Percentiles rank a stretch among this genome's conserved stretches.
phyloP scores from a whole-genome alignment of 2,329 filamentous ascomycete genomes.

The Epichloe uncinata region DNA sequence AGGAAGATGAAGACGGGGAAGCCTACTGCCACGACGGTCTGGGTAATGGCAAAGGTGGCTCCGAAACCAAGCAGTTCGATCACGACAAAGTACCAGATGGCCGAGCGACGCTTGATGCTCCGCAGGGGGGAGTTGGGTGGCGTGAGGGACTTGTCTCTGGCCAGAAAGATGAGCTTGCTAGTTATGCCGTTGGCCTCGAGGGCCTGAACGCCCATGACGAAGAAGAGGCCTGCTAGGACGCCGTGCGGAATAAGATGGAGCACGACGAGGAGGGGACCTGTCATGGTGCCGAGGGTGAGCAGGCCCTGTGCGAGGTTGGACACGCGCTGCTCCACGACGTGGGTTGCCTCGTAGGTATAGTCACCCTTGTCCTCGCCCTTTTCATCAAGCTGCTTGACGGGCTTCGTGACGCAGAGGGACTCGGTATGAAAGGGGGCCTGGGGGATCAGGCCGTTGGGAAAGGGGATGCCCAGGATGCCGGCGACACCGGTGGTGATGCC shows the following conservation, averaged over 20 bases:
- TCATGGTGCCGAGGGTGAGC: conserved; percentile 67
- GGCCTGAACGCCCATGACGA: conserved; percentile 72
- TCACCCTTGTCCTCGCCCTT: conserved; percentile 43
- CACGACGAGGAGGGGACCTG: conserved; percentile 57
- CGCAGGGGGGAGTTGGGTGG: conserved; percentile 43
- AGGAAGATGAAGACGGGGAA: conserved; percentile 64
- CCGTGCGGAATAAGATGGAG: conserved; percentile 68
- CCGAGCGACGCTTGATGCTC: conserved; percentile 43
- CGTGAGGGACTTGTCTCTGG: conserved; percentile 51
- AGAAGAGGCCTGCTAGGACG: conserved; percentile 70
- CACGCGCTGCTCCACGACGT: conserved; percentile 65
- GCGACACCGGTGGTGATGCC: conserved; percentile 65
- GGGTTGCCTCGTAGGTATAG: conserved; percentile 36
- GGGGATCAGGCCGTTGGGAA: conserved; percentile 72
- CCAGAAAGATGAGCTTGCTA: conserved; percentile 56
- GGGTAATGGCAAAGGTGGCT: conserved; percentile 70
- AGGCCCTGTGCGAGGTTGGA: conserved; percentile 70
- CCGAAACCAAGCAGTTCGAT: conserved; percentile 59
- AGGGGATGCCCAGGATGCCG: conserved; percentile 60
- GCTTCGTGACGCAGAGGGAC: conserved; percentile 58
- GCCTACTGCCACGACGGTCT: conserved; percentile 70
- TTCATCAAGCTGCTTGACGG: conserved; percentile 38
- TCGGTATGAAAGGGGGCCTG: conserved; percentile 75
- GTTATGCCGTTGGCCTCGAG: conserved; percentile 68
- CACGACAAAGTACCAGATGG: conserved; percentile 59